Conservation (phyloP, 2,329 filamentous ascomycete genomes). For the Sclerotinia minor region DNA sequence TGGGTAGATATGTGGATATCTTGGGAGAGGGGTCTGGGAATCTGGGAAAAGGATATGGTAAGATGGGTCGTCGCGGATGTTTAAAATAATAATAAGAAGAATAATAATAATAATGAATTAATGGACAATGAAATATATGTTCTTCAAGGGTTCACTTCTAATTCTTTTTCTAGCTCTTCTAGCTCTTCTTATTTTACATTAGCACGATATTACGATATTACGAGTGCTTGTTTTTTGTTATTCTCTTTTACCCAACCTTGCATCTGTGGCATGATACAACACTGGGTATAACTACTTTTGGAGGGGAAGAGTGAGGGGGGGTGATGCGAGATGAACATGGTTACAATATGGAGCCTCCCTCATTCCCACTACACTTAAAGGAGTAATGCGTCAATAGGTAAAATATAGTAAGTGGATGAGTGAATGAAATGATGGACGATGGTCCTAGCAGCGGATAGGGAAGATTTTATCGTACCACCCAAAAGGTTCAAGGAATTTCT, state of each 20-base stretch:
- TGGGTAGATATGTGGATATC: constrained; percentile 19
- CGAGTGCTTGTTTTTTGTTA: background rate
- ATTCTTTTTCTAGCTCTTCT: constrained; percentile 1
- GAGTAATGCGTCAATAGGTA: constrained; percentile 1
- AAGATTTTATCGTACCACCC: constrained; percentile 19
- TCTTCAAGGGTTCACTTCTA: background rate
- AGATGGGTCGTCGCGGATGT: constrained; percentile 14
- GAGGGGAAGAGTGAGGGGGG: constrained; percentile 8
- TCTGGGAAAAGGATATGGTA: constrained; percentile 13
- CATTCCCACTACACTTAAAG: background rate
- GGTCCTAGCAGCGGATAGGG: constrained; percentile 3
- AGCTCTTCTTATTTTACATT: constrained; percentile 13
- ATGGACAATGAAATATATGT: background rate
- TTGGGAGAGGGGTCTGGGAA: constrained; percentile 19
- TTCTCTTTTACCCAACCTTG: constrained; percentile 8
- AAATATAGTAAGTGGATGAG: background rate
- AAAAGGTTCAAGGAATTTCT: constrained; percentile 19
- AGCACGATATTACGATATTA: background rate
- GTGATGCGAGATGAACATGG: constrained; percentile 12
- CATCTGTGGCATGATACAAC: constrained; percentile 14
- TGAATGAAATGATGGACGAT: constrained; percentile 11
- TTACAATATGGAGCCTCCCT: constrained; percentile 16
- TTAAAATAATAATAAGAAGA: background rate
- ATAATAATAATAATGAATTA: background rate
- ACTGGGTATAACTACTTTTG: constrained; percentile 7